These are phyloP conservation scores for Pichia sp. DNA, from an alignment of 1,139 yeast genomes.

Conservation along the genomic window DNA sequence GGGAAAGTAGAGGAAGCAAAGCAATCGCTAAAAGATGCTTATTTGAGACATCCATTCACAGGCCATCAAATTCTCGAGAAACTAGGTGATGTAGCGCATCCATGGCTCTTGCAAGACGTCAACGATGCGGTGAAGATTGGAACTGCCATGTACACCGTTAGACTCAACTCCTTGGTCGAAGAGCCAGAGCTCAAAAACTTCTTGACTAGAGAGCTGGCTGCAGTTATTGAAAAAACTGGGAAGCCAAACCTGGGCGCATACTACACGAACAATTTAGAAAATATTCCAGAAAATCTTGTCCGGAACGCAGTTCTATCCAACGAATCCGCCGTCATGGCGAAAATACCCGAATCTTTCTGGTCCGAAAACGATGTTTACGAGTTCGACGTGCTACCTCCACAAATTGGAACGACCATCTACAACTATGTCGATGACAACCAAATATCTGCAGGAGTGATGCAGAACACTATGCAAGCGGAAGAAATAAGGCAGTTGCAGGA, in stretches of 20 bases:
- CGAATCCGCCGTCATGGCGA: slow-evolving; percentile 66
- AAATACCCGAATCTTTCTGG: slow-evolving; percentile 62
- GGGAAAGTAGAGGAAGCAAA: slow-evolving; percentile 44
- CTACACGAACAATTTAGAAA: slow-evolving; percentile 22
- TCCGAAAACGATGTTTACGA: slow-evolving; percentile 57
- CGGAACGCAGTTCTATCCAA: slow-evolving; percentile 68
- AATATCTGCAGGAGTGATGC: slow-evolving; percentile 29
- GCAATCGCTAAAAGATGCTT: slow-evolving; percentile 46
- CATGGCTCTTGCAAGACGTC: slow-evolving; percentile 22
- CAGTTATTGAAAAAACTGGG: slow-evolving; percentile 32
- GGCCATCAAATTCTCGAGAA: slow-evolving; percentile 48
- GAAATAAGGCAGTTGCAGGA: slow-evolving; percentile 26
- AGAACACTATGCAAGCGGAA: slow-evolving; percentile 22
- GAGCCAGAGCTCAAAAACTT: slow-evolving; percentile 43
- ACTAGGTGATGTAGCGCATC: slow-evolving; percentile 26
- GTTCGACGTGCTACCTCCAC: slow-evolving; percentile 68
- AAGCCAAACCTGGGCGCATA: slow-evolving; percentile 20
- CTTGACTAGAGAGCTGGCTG: slow-evolving; percentile 42
- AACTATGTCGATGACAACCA: slow-evolving; percentile 37
- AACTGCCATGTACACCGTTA: slow-evolving; percentile 49
- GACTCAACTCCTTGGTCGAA: slow-evolving; percentile 50
- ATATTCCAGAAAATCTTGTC: slow-evolving; percentile 55
- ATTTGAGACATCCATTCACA: slow-evolving; percentile 53
- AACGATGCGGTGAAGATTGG: slow-evolving; percentile 33
- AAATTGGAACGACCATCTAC: slow-evolving; percentile 36